Percentiles rank a stretch among this genome's conserved stretches.
Conservation (phyloP, 768 basidiomycete species). For the Crassisporium funariophilum region DNA sequence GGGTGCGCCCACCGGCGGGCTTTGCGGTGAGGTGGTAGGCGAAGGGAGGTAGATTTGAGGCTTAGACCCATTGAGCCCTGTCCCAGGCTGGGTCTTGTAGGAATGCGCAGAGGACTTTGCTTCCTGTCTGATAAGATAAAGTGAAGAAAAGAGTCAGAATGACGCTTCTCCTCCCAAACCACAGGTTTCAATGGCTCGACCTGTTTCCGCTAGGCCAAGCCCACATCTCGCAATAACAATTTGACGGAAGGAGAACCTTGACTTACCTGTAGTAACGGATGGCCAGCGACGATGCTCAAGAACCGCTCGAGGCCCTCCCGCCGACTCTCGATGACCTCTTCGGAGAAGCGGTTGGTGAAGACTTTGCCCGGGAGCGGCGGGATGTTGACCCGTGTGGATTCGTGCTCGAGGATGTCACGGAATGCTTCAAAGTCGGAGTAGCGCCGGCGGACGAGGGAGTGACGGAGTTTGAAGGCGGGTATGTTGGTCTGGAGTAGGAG, state of each 20-base stretch:
- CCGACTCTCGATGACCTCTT: constrained; percentile 92
- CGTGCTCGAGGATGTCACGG: constrained; percentile 95
- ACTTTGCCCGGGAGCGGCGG: constrained; percentile 97
- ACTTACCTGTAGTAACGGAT: constrained; percentile 90
- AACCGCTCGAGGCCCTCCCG: constrained; percentile 95
- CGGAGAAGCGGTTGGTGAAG: constrained; percentile 97
- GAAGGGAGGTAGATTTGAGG: no score
- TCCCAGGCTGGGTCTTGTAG: constrained; percentile 95
- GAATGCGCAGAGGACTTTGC: constrained; percentile 95
- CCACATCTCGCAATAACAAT: neutral
- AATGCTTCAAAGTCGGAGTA: constrained; percentile 97
- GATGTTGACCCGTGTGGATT: constrained; percentile 96
- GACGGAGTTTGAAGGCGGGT: constrained; percentile 96
- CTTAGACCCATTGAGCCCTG: constrained; percentile 75
- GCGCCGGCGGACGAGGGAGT: constrained; percentile 83
- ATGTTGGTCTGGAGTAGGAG: constrained; percentile 83
- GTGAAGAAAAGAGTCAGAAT: constrained; percentile 9
- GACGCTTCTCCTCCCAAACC: neutral
- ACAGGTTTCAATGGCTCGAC: no score
- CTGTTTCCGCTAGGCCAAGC: neutral
- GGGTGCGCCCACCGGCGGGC: no score
- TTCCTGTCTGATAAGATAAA: constrained; percentile 68
- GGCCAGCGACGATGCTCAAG: constrained; percentile 94
- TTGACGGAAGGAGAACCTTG: neutral
- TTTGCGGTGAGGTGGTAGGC: no score